Percentiles rank a stretch among this genome's conserved stretches.
These are phyloP conservation scores for Lignosus rhinocerotis DNA, from an alignment of 1,284 basidiomycete species.

Conservation along the genomic window DNA sequence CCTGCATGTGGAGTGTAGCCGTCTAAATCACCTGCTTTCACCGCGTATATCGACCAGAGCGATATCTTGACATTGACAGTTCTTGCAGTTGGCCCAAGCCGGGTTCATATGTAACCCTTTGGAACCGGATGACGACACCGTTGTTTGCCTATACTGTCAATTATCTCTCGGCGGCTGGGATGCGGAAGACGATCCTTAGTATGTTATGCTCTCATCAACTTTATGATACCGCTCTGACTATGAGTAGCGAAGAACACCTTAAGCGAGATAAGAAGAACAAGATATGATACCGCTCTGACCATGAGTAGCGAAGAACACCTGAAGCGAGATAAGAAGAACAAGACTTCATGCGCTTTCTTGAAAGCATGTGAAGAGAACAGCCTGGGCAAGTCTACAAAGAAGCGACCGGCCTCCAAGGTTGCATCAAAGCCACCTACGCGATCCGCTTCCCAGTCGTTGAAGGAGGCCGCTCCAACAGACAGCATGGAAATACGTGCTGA, in stretches of 20 bases:
- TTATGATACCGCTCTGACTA: too few relatives aligned
- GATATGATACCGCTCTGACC: slow-evolving; percentile 35
- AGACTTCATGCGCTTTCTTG: slow-evolving; percentile 55
- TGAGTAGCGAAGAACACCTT: slow-evolving; percentile 71
- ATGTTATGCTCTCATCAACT: slow-evolving; percentile 27
- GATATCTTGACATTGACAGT: background rate
- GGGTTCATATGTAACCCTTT: slow-evolving; percentile 79
- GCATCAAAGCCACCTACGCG: slow-evolving; percentile 22
- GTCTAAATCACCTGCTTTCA: too few relatives aligned
- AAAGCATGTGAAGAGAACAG: slow-evolving; percentile 22
- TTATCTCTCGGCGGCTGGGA: slow-evolving; percentile 81
- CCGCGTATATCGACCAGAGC: too few relatives aligned
- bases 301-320: slow-evolving; percentile 60
- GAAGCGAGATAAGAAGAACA: slow-evolving; percentile 52
- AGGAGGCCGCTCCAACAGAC: background rate
- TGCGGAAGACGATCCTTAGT: slow-evolving; percentile 77
- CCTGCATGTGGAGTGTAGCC: too few relatives aligned
- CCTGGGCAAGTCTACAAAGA: slow-evolving; percentile 22
- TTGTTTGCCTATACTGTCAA: slow-evolving; percentile 77
- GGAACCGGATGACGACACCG: slow-evolving; percentile 66
- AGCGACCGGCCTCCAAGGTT: slow-evolving; percentile 22
- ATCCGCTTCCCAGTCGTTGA: slow-evolving; percentile 21
- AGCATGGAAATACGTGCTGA: slow-evolving; percentile 7
- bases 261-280: slow-evolving; percentile 52
- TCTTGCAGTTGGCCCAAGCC: slow-evolving; percentile 73